Evolutionary conservation across 2,329 filamentous ascomycete genomes (phyloP), one percentile per base, ranked within the genome.

Genomic region (Rutstroemia sydowiana): DNA sequence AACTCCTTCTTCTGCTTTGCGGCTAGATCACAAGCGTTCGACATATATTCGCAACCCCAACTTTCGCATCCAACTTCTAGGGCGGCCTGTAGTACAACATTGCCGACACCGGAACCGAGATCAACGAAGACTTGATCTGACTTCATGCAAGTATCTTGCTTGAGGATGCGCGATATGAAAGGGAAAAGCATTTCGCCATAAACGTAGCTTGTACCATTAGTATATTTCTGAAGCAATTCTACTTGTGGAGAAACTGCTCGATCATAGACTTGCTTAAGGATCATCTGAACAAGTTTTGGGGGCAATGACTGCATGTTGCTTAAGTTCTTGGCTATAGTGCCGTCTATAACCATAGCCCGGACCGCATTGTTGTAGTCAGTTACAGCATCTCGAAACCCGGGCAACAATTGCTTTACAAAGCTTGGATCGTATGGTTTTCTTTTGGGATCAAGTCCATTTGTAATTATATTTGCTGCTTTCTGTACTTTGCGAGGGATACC

Each of bases 41-140:
- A 78, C 89, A 96, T 95, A 77, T 95, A 88, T 69, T 98, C 93
- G 63, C 92, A 95, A 26, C 93, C 93, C 85, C 90, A 96, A 68
- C 87, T 92, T 66, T 95, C 89, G 67, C 90, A 95, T 16, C 93
- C 93, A 48, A 92, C 83, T 68, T 98, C 88, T 18, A 98, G 78
- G 0, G 93, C 93, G 2, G 92, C 90, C 68, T 98, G 93, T 46
- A 98, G 74, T 23, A 93, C 90, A 2, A 97, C 92, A 65, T 97
- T 98, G 44, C 92, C 93, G 14, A 97, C 93, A 28, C 93, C 93
- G 2, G 92, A 97, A 45, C 93, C 93, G 13, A 98, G 77, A 65
- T 98, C 93, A 54, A 98, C 84, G 66, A 98, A 97, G 34, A 95
- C 82, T 61, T 95, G 87, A 45, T 84, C 79, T 0, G 88, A 92